Evolutionary conservation across 192 early-diverging fungal genomes (phyloP).

Genomic region (Thamnidium elegans): DNA sequence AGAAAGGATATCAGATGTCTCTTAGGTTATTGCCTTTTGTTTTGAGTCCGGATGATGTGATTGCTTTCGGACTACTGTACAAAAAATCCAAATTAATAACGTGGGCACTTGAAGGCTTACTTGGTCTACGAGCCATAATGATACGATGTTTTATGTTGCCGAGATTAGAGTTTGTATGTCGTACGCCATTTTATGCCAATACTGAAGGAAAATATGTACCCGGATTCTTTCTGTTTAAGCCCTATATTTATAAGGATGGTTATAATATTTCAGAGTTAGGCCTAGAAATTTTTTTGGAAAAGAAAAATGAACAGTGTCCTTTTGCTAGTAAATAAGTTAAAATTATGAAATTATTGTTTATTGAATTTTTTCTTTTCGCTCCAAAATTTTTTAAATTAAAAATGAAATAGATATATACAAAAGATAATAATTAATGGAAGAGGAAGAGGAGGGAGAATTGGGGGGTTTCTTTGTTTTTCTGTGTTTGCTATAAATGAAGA

Average conservation of each 20-base stretch:
- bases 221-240: slow-evolving; percentile 25
- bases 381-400: no score
- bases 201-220: slow-evolving; percentile 30
- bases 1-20: not conserved
- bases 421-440: no score
- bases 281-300: not conserved
- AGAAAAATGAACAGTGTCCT: no score
- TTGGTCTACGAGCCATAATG: slow-evolving; percentile 24
- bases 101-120: not conserved
- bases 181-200: slow-evolving; percentile 29
- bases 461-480: no score
- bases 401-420: no score
- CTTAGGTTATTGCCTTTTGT: slow-evolving; percentile 19
- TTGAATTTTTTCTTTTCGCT: no score
- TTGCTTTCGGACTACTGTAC: slow-evolving; percentile 15
- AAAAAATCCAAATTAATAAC: slow-evolving; percentile 1
- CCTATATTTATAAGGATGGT: slow-evolving; percentile 26
- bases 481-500: no score
- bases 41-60: slow-evolving; percentile 1
- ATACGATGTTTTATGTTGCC: slow-evolving; percentile 37
- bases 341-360: no score
- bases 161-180: slow-evolving; percentile 10
- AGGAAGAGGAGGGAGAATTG: no score
- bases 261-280: slow-evolving; percentile 37
- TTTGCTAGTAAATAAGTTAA: no score